Base-by-base conservation (phyloP, 1,284 basidiomycete species). In the Ustilago sp. region DNA sequence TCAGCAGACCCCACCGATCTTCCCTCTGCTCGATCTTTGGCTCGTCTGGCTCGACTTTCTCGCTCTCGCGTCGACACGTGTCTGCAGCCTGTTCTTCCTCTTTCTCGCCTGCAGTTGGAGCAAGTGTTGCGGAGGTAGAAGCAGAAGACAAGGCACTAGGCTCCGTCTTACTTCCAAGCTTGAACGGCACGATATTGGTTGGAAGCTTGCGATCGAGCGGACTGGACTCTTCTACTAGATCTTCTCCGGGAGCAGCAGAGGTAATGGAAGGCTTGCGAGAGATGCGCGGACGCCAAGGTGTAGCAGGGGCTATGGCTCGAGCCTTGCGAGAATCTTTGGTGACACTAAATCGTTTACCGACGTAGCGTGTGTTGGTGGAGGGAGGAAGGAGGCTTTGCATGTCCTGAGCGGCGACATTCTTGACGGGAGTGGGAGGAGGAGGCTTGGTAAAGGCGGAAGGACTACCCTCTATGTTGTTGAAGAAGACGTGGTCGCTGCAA, bases 271-370 rank as follows among this genome's bases (percentile, higher is more conserved):
- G 39, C 38, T 63, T 70, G 62, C 64, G 63, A 15, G 61, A 63
- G 19, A 68, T 73, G 19, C 70, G 70, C 3, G 70, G 54, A 35
- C 70, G 70, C 70, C 70, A 73, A 38, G 70, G 70, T 1, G 70
- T 68, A 32, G 64, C 64, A 19, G 70, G 70, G 12, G 57, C 57
- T 7, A 51, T 15, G 2, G 51, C 12, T 19, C 68, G 68, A n/a
- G 36, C 47, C 17, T 66, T 58, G 47, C 59, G 58, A 53, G 57
- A 28, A 28, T 70, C 51, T 28, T 63, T 71, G 55, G 35, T 56
- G 43, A 54, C 32, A 43, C 54, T 9, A 13, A 56, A 31, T 8
- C 59, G 63, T 41, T 71, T 65, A n/a, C 55, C 51, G 31, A 38
- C 39, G 28, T 41, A 48, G 36, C 55, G 54, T 31, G 48, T 11